Conservation (phyloP, 306 rosid genomes). For the Cucurbita maxima region DNA sequence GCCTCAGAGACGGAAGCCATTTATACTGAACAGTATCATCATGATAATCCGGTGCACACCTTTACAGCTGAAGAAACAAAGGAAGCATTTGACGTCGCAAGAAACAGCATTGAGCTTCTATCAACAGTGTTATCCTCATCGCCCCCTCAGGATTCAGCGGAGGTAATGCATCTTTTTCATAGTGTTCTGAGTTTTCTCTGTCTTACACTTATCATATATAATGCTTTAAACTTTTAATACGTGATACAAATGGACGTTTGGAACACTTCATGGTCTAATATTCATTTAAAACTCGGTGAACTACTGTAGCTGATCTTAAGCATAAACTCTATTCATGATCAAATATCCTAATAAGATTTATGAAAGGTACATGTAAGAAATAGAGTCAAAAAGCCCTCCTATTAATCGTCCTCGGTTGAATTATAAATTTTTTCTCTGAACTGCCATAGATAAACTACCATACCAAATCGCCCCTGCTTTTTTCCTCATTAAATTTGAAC, state of each 20-base stretch:
- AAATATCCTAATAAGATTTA: neutral
- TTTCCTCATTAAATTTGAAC: neutral
- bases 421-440: neutral
- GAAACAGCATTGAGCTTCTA: constrained; percentile 90
- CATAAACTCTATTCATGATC: neutral
- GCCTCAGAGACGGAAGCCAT: constrained; percentile 35
- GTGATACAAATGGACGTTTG: neutral
- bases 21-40: constrained; percentile 35
- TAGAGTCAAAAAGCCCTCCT: neutral
- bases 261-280: neutral
- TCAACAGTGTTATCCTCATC: constrained; percentile 80
- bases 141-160: constrained; percentile 65
- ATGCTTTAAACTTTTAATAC: neutral
- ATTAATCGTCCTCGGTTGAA: neutral
- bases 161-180: constrained; percentile 31
- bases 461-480: neutral
- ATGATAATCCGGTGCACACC: constrained; percentile 36
- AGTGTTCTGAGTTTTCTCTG: neutral
- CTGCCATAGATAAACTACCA: neutral
- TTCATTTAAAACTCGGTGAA: neutral
- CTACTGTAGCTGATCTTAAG: neutral
- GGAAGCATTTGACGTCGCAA: constrained; percentile 93
- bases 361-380: neutral
- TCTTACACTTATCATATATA: neutral
- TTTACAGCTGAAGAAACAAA: constrained; percentile 66